These are phyloP conservation scores for Candida gorgasii DNA, from an alignment of 805 yeast genomes.

Conservation along the genomic window DNA sequence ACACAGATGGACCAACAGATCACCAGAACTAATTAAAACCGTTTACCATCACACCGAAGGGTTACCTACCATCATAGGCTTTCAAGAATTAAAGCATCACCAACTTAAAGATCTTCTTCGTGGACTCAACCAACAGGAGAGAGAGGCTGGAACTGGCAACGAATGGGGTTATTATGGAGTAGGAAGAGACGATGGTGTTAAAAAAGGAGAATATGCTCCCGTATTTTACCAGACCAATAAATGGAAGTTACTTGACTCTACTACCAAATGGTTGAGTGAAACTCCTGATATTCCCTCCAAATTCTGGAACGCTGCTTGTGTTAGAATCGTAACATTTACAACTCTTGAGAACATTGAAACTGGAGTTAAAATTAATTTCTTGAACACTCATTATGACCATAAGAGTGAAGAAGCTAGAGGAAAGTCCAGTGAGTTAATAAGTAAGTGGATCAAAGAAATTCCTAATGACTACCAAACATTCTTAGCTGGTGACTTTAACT, in stretches of 20 bases:
- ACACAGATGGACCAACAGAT: slow-evolving; percentile 45
- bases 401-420: slow-evolving; percentile 46
- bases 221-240: slow-evolving; percentile 39
- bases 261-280: slow-evolving; percentile 53
- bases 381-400: slow-evolving; percentile 56
- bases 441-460: slow-evolving; percentile 35
- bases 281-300: slow-evolving; percentile 56
- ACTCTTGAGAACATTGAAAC: slow-evolving; percentile 22
- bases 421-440: slow-evolving; percentile 46
- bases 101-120: slow-evolving; percentile 38
- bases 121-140: slow-evolving; percentile 36
- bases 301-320: slow-evolving; percentile 41
- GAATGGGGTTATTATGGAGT: slow-evolving; percentile 46
- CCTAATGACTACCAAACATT: slow-evolving; percentile 38
- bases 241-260: slow-evolving; percentile 40
- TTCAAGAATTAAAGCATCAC: slow-evolving; percentile 40
- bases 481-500: slow-evolving; percentile 60
- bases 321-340: slow-evolving; percentile 41
- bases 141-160: slow-evolving; percentile 8
- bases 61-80: slow-evolving; percentile 37
- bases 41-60: slow-evolving; percentile 1
- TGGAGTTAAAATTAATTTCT: slow-evolving; percentile 25
- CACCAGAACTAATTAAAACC: slow-evolving; percentile 28
- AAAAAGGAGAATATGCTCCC: slow-evolving; percentile 53
- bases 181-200: slow-evolving; percentile 55